Evolutionary conservation across 2,329 filamentous ascomycete genomes (phyloP).

Genomic region (Lasiodiplodia theobromae): DNA sequence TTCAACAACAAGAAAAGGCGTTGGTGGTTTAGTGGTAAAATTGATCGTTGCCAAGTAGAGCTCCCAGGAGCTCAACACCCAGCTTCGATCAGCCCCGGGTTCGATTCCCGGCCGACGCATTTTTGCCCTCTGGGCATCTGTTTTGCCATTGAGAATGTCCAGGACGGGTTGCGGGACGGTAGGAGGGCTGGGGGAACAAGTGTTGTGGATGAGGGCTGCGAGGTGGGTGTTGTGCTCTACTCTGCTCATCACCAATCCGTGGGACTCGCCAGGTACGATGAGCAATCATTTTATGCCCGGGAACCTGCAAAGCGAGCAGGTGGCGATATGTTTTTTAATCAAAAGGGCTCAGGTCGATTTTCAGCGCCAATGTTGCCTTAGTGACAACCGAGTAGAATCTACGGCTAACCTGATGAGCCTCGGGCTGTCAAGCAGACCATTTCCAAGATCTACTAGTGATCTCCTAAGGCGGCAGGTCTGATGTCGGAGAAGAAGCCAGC

Average conservation of each 20-base stretch:
- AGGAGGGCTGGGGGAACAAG: not conserved
- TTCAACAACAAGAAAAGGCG: not conserved
- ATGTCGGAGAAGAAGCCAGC: not conserved
- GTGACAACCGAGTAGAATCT: not conserved
- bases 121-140: not conserved
- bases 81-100: slow-evolving; percentile 23
- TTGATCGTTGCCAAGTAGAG: slow-evolving; percentile 7
- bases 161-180: not conserved
- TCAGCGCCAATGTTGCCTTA: not conserved
- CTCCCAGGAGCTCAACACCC: not conserved
- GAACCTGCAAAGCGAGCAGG: not conserved
- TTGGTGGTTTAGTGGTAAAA: slow-evolving; percentile 29
- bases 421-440: not conserved
- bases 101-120: slow-evolving; percentile 27
- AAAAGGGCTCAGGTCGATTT: not conserved
- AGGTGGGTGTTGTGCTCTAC: not conserved
- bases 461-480: too few relatives aligned
- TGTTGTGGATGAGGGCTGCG: not conserved
- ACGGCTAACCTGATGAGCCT: not conserved
- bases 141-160: not conserved
- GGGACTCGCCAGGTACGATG: not conserved
- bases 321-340: not conserved
- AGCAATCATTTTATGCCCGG: not conserved
- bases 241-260: not conserved
- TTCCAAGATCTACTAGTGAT: too few relatives aligned